These are phyloP conservation scores for Ganoderma meredithae DNA, from an alignment of 1,284 basidiomycete genomes.

Conservation along the genomic window DNA sequence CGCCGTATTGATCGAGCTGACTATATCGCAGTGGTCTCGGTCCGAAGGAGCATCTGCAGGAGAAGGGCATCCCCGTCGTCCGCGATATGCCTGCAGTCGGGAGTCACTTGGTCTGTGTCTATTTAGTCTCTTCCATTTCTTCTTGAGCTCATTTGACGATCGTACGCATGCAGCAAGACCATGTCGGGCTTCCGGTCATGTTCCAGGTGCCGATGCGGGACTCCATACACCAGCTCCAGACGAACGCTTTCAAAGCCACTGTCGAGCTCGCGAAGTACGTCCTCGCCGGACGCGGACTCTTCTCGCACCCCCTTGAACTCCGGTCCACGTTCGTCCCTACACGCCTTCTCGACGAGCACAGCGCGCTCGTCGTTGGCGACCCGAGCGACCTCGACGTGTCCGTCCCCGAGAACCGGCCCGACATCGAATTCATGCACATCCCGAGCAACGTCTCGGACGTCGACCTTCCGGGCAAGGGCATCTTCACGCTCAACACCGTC, in stretches of 20 bases:
- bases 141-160: too few relatives aligned
- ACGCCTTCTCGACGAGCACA: constrained; percentile 35
- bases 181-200: constrained; percentile 39
- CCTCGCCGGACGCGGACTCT: constrained; percentile 39
- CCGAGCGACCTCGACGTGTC: constrained; percentile 31
- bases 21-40: constrained; percentile 37
- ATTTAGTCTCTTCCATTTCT: too few relatives aligned
- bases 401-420: constrained; percentile 39
- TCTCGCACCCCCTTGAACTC: constrained; percentile 41
- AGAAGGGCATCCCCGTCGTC: constrained; percentile 37
- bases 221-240: constrained; percentile 34
- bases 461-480: constrained; percentile 33
- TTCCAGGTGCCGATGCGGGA: constrained; percentile 41
- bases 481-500: constrained; percentile 41
- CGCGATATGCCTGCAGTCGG: constrained; percentile 45
- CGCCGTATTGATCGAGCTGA: background rate
- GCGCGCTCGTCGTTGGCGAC: constrained; percentile 10
- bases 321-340: constrained; percentile 39
- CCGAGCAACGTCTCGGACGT: constrained; percentile 25
- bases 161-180: constrained; percentile 40
- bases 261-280: constrained; percentile 41
- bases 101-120: constrained; percentile 35
- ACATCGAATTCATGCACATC: constrained; percentile 47
- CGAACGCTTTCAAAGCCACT: constrained; percentile 31
- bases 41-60: constrained; percentile 37